A percentile compares a stretch with the other conserved stretches of the same genome.
Evolutionary conservation across 306 rosid species (phyloP).

Genomic region (Castanospermum australe): DNA sequence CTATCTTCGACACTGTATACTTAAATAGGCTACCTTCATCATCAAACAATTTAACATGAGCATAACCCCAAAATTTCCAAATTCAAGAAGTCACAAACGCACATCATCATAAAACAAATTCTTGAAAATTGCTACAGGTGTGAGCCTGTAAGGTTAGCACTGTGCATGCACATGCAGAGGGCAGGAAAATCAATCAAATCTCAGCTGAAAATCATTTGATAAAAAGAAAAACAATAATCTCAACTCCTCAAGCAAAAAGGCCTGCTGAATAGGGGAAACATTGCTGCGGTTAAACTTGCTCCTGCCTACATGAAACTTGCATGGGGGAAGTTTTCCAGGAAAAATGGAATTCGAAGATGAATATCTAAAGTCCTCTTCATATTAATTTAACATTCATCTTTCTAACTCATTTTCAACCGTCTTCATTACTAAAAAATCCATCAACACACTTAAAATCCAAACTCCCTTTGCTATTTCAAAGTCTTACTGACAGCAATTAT

Average conservation of each 20-base stretch:
- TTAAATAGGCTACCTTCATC: constrained; percentile 15
- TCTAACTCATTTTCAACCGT: not conserved
- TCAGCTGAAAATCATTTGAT: not conserved
- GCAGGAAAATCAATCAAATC: not conserved
- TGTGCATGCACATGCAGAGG: not conserved
- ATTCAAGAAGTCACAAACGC: constrained; percentile 12
- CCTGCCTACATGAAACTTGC: constrained; percentile 11
- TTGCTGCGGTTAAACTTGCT: not conserved
- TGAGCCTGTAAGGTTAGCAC: not conserved
- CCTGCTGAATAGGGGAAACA: not conserved
- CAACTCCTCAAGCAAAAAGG: not conserved
- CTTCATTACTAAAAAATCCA: not conserved
- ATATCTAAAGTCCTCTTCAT: not conserved
- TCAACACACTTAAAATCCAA: not conserved
- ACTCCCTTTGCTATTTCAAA: not conserved
- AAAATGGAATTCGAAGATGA: not conserved
- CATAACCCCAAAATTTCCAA: not conserved
- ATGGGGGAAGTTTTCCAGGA: not conserved
- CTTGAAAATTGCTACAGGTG: not conserved
- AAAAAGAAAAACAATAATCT: not conserved
- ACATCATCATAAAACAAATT: not conserved
- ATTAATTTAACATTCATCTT: constrained; percentile 1
- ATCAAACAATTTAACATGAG: constrained; percentile 24
- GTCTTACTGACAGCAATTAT: not conserved
- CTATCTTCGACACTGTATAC: not conserved